Evolutionary conservation across 306 rosid genomes (phyloP).

Genomic region (Castanospermum australe): DNA sequence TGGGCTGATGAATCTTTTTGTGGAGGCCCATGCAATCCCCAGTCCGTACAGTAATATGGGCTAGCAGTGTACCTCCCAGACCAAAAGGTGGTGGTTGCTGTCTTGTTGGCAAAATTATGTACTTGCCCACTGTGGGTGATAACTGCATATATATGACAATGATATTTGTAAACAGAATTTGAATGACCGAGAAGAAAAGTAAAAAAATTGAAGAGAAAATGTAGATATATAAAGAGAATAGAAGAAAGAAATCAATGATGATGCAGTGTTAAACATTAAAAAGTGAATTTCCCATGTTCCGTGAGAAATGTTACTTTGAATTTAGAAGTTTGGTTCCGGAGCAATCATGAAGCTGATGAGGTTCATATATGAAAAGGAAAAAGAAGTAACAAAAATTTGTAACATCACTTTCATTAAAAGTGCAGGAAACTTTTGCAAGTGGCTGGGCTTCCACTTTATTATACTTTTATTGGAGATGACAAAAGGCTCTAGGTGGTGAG

Average conservation of each 20-base stretch:
- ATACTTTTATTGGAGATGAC: constrained; percentile 40
- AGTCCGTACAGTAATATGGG: constrained; percentile 32
- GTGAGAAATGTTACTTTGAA: not conserved
- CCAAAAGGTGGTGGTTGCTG: not conserved
- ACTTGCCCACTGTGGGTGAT: not conserved
- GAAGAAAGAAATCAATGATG: not conserved
- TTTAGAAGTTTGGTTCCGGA: not conserved
- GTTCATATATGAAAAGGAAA: constrained; percentile 6
- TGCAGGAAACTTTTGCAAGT: constrained; percentile 35
- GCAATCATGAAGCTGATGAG: constrained; percentile 19
- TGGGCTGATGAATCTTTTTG: constrained; percentile 36
- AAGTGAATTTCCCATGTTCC: not conserved
- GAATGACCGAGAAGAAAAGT: not conserved
- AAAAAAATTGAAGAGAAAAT: not conserved
- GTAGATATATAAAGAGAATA: too few relatives aligned
- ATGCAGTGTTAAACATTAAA: not conserved
- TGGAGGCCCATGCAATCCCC: constrained; percentile 38
- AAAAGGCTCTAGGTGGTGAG: constrained; percentile 40
- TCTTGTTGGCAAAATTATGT: not conserved
- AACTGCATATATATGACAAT: not conserved
- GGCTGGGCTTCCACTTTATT: constrained; percentile 34
- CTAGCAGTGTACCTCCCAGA: not conserved
- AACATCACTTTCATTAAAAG: constrained; percentile 52
- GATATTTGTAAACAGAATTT: not conserved
- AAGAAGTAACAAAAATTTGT: not conserved